Evolutionary conservation across 305 asterid genomes (phyloP).

Genomic region (Plantago coronopus): DNA sequence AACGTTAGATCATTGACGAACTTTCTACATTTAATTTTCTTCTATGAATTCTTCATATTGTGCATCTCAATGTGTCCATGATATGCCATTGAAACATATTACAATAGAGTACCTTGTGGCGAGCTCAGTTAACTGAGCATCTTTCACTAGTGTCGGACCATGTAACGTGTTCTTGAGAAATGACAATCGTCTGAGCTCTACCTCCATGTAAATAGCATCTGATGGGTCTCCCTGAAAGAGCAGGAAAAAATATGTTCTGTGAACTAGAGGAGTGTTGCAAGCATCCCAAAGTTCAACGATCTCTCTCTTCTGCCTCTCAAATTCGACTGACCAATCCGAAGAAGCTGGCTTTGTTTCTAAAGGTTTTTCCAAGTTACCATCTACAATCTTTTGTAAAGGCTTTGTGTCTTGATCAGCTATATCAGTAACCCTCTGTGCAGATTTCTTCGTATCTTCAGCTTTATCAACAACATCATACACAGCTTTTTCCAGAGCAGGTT

Average conservation of each 20-base stretch:
- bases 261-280: slow-evolving; percentile 69
- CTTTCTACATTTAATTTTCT: not conserved
- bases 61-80: no score
- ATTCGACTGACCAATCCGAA: slow-evolving; percentile 51
- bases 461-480: not conserved
- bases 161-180: slow-evolving; percentile 51
- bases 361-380: slow-evolving; percentile 19
- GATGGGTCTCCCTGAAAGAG: slow-evolving; percentile 88
- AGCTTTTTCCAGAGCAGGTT: not conserved
- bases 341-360: slow-evolving; percentile 26
- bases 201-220: slow-evolving; percentile 85
- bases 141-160: slow-evolving; percentile 29
- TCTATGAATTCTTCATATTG: not conserved
- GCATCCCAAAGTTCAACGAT: slow-evolving; percentile 75
- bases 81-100: no score
- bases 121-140: slow-evolving; percentile 25
- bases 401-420: slow-evolving; percentile 7
- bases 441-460: slow-evolving; percentile 6
- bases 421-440: slow-evolving; percentile 23
- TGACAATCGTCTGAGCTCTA: slow-evolving; percentile 78
- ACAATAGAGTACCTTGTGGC: slow-evolving; percentile 49
- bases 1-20: not conserved
- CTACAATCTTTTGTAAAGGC: slow-evolving; percentile 20
- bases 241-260: slow-evolving; percentile 73
- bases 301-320: slow-evolving; percentile 61